Conservation (phyloP, 169 alveolate genomes). For the Plasmodium inui region DNA sequence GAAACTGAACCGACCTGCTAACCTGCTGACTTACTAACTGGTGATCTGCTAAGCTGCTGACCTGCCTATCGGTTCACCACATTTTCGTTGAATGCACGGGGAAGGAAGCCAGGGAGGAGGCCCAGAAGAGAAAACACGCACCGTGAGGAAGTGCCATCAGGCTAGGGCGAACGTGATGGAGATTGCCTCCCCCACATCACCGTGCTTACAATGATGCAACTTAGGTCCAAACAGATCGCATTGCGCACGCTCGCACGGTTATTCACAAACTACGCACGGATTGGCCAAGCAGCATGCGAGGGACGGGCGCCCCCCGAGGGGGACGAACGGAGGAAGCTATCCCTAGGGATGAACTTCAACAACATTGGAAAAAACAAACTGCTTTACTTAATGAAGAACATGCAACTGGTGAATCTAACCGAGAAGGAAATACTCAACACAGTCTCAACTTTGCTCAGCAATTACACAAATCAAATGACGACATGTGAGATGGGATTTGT, state of each 20-base stretch:
- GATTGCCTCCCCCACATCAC: neutral
- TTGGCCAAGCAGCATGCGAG: neutral
- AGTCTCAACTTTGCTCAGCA: constrained; percentile 27
- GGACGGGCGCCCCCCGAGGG: neutral
- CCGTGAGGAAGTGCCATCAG: neutral
- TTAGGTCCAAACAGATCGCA: neutral
- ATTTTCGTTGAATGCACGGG: neutral
- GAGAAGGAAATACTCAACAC: constrained; percentile 43
- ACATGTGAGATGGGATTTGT: constrained; percentile 36
- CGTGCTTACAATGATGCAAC: neutral
- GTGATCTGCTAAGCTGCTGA: neutral
- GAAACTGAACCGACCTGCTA: too few relatives aligned
- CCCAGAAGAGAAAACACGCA: neutral
- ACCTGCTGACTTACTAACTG: too few relatives aligned
- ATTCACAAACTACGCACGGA: neutral
- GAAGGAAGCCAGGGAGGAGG: neutral
- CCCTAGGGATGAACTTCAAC: neutral
- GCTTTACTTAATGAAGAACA: constrained; percentile 48
- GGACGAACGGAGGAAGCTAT: neutral
- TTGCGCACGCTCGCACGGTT: neutral
- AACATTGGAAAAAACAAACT: constrained; percentile 34
- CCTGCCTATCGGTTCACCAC: neutral
- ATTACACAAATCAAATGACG: constrained; percentile 2
- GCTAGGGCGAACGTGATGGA: neutral
- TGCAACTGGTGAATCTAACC: constrained; percentile 39